phyloP scores from a whole-genome alignment of 352 stramenopile genomes.

The Blastocystis sp. region DNA sequence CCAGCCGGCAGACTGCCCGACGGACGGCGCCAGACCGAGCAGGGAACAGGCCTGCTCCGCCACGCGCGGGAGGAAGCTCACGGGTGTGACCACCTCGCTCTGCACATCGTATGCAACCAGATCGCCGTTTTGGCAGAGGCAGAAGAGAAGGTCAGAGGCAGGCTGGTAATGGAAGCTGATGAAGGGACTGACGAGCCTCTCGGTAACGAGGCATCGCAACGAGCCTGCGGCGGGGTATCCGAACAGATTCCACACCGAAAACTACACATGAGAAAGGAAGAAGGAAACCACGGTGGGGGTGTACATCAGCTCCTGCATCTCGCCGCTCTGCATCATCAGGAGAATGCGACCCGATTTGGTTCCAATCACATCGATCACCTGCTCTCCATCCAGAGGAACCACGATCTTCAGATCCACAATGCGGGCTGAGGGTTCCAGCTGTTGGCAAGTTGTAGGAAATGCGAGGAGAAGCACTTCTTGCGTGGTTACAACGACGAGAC shows the following conservation, averaged over 20 bases:
- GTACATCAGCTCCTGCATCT: constrained; percentile 23
- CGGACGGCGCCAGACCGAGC: background rate
- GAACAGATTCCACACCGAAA: background rate
- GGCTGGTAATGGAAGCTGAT: background rate
- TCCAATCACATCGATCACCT: constrained; percentile 21
- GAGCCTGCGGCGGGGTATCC: background rate
- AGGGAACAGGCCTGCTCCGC: background rate
- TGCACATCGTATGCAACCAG: background rate
- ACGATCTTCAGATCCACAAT: background rate
- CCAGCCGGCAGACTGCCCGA: background rate
- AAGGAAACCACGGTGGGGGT: background rate
- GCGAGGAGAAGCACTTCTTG: constrained; percentile 6
- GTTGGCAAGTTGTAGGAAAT: no score
- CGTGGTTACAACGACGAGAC: constrained; percentile 34
- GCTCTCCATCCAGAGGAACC: background rate
- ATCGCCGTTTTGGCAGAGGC: background rate
- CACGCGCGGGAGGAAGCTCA: background rate
- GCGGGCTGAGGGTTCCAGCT: background rate
- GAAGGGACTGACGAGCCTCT: background rate
- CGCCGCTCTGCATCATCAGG: constrained; percentile 1
- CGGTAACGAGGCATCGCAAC: background rate
- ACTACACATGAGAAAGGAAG: background rate
- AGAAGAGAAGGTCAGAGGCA: background rate
- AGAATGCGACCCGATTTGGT: constrained; percentile 11
- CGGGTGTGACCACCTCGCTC: background rate